phyloP scores from a whole-genome alignment of 441 rosid genomes.

The Adansonia rubrostipa region DNA sequence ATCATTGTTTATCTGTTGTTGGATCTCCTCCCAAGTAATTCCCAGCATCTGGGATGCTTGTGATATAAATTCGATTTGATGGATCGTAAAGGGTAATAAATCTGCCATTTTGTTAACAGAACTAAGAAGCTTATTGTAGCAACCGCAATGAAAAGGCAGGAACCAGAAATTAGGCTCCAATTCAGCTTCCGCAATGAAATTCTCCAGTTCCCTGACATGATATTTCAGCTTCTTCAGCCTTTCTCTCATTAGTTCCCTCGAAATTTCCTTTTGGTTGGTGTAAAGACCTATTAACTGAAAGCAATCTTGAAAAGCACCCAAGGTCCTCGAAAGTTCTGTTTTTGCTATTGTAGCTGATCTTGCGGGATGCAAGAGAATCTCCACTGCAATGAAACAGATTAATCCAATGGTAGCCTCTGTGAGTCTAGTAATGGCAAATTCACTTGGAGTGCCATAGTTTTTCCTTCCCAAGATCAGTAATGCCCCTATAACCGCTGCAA shows the following conservation, averaged over 20 bases:
- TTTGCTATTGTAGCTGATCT: constrained; percentile 70
- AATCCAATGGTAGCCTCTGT: constrained; percentile 69
- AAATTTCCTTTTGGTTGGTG: constrained; percentile 31
- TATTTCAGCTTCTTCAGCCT: constrained; percentile 47
- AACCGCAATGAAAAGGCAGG: constrained; percentile 47
- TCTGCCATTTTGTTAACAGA: constrained; percentile 51
- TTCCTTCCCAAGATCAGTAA: constrained; percentile 69
- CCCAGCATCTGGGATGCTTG: constrained; percentile 27
- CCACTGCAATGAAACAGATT: constrained; percentile 55
- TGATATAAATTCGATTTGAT: constrained; percentile 41
- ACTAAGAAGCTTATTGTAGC: constrained; percentile 38
- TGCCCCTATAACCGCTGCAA: constrained; percentile 70
- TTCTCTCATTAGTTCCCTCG: constrained; percentile 32
- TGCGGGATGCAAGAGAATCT: constrained; percentile 50
- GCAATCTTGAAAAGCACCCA: constrained; percentile 42
- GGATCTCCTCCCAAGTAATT: constrained; percentile 26
- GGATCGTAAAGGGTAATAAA: constrained; percentile 45
- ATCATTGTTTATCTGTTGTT: constrained; percentile 37
- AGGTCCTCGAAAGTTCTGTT: constrained; percentile 50
- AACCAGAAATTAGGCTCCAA: constrained; percentile 69
- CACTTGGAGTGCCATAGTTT: constrained; percentile 57
- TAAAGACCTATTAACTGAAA: constrained; percentile 38
- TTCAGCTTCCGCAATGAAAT: constrained; percentile 58
- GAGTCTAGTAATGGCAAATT: constrained; percentile 68
- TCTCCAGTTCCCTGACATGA: constrained; percentile 43